Percentiles rank a stretch among this genome's conserved stretches.
These are phyloP conservation scores for Suhomyces kilbournensis DNA, from an alignment of 805 yeast species.

Conservation along the genomic window DNA sequence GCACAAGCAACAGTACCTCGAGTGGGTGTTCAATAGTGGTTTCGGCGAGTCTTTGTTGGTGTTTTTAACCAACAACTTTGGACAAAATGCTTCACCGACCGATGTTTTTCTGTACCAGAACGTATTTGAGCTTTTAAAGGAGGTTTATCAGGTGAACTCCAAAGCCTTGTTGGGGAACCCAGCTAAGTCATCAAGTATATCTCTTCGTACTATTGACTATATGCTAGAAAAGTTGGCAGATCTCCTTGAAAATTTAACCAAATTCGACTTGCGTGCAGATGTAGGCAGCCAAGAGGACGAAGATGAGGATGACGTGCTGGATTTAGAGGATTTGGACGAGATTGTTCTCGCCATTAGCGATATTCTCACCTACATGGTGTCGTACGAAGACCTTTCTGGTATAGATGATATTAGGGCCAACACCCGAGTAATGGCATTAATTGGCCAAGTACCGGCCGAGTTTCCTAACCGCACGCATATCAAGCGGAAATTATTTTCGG, in stretches of 20 bases:
- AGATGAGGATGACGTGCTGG: slow-evolving; percentile 4
- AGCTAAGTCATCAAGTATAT: neutral
- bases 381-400: slow-evolving; percentile 4
- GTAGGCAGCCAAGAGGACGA: neutral
- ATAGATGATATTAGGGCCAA: slow-evolving; percentile 1
- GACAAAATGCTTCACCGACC: neutral
- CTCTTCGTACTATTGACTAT: neutral
- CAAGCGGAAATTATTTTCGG: slow-evolving; percentile 30
- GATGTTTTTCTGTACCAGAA: slow-evolving; percentile 2
- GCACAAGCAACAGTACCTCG: slow-evolving; percentile 12
- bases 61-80: neutral
- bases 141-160: slow-evolving; percentile 3
- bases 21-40: slow-evolving; percentile 10
- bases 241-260: neutral
- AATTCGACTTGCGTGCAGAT: neutral
- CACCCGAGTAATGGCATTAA: neutral
- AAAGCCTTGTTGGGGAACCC: neutral
- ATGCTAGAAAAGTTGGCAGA: neutral
- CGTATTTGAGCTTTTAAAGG: slow-evolving; percentile 5
- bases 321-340: slow-evolving; percentile 4
- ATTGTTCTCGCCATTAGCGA: slow-evolving; percentile 2
- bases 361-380: neutral
- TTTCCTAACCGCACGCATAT: slow-evolving; percentile 10
- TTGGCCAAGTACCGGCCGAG: neutral
- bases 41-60: neutral